These are phyloP conservation scores for Nakazawaea molendinolei DNA, from an alignment of 805 yeast genomes.

Conservation along the genomic window DNA sequence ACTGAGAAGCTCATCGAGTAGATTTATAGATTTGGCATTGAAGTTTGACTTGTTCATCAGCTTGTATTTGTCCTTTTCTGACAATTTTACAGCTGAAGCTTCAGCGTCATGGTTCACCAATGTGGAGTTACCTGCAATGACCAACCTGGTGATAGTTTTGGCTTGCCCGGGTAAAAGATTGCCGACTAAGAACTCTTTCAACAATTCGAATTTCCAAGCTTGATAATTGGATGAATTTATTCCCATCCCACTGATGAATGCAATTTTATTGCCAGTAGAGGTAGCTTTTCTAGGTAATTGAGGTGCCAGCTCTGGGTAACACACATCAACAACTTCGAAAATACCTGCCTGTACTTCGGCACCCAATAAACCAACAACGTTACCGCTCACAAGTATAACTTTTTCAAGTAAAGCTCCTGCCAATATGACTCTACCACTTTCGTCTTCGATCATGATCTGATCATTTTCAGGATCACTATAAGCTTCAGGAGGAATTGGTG, in stretches of 20 bases:
- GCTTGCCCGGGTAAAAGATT: conserved; percentile 40
- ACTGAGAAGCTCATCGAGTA: conserved; percentile 53
- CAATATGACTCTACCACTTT: conserved; percentile 77
- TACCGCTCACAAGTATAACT: conserved; percentile 76
- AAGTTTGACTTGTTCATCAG: conserved; percentile 51
- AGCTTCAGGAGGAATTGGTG: conserved; percentile 31
- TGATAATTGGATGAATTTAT: conserved; percentile 40
- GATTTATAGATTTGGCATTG: conserved; percentile 38
- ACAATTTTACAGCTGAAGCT: conserved; percentile 10
- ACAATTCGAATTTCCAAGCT: conserved; percentile 42
- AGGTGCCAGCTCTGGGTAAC: conserved; percentile 59
- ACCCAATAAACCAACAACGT: conserved; percentile 81
- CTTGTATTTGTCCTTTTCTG: conserved; percentile 32
- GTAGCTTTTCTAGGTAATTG: conserved; percentile 34
- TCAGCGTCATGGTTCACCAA: conserved; percentile 17
- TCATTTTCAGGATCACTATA: conserved; percentile 54
- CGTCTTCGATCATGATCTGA: conserved; percentile 79
- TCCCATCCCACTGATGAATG: conserved; percentile 72
- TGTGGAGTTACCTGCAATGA: conserved; percentile 68
- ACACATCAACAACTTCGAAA: conserved; percentile 77
- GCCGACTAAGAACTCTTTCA: conserved; percentile 69
- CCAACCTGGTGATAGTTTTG: conserved; percentile 37
- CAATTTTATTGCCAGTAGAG: conserved; percentile 35
- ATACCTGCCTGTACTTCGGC: conserved; percentile 78
- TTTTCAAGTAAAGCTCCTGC: conserved; percentile 55